Percentiles rank a stretch among this genome's conserved stretches.
Evolutionary conservation across 306 rosid genomes (phyloP).

Genomic region (Ammopiptanthus mongolicus): DNA sequence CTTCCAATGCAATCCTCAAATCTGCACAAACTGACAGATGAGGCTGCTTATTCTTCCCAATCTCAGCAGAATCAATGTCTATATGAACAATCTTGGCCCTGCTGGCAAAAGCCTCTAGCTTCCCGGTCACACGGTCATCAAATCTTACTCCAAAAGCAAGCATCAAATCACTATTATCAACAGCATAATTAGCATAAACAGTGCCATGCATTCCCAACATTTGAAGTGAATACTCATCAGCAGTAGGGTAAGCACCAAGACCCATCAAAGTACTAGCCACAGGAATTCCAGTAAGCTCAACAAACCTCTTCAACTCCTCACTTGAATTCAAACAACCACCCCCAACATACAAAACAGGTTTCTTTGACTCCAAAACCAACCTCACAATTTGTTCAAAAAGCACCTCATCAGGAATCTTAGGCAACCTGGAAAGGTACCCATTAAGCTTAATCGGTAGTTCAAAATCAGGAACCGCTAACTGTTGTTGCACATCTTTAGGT

Average conservation of each 20-base stretch:
- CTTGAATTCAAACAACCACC: conserved; percentile 84
- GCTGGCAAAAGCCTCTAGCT: conserved; percentile 82
- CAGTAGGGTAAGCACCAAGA: conserved; percentile 57
- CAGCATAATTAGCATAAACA: conserved; percentile 86
- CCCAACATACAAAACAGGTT: conserved; percentile 77
- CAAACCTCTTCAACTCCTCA: conserved; percentile 61
- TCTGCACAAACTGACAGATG: conserved; percentile 70
- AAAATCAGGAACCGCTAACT: conserved; percentile 77
- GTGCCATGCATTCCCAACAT: conserved; percentile 97
- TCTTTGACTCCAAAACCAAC: conserved; percentile 52
- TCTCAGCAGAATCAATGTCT: conserved; percentile 87
- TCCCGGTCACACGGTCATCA: conserved; percentile 89
- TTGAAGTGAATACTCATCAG: conserved; percentile 52
- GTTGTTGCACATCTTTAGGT: conserved; percentile 89
- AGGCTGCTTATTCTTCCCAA: conserved; percentile 95
- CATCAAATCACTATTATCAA: conserved; percentile 68
- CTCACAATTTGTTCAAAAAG: conserved; percentile 59
- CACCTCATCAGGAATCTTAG: conserved; percentile 34
- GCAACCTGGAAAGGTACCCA: conserved; percentile 67
- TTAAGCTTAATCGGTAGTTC: conserved; percentile 34
- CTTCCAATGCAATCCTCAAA: conserved; percentile 62
- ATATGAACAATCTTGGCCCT: conserved; percentile 89
- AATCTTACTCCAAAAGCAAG: conserved; percentile 94
- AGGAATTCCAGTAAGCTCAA: conserved; percentile 64
- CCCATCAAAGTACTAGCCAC: conserved; percentile 93